Percentiles rank a stretch among this genome's conserved stretches.
Conservation (phyloP, 2,329 filamentous ascomycete species). For the Taxawa tesnikishii region DNA sequence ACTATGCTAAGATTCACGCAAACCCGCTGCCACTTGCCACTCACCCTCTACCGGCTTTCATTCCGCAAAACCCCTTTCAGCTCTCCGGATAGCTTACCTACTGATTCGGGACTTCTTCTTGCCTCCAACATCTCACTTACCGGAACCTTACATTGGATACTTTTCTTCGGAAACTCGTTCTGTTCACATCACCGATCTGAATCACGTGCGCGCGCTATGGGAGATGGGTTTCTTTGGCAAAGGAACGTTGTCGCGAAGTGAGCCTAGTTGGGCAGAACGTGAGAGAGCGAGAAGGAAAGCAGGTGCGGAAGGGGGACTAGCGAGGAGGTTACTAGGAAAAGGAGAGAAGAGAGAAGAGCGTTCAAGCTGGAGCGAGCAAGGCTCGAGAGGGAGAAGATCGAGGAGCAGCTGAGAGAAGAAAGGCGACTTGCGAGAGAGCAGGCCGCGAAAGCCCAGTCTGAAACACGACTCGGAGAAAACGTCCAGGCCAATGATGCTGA, state of each 20-base stretch:
- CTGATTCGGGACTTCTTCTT: slow-evolving; percentile 34
- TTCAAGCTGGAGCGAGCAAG: slow-evolving; percentile 89
- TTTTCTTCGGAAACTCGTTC: slow-evolving; percentile 76
- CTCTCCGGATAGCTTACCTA: slow-evolving; percentile 66
- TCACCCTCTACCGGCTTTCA: slow-evolving; percentile 75
- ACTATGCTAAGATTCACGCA: slow-evolving; percentile 66
- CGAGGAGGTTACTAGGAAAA: slow-evolving; percentile 64
- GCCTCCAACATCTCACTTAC: slow-evolving; percentile 51
- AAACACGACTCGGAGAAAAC: not conserved
- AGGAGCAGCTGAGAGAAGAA: slow-evolving; percentile 54
- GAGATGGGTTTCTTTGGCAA: slow-evolving; percentile 97
- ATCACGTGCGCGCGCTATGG: slow-evolving; percentile 73
- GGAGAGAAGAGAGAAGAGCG: slow-evolving; percentile 68
- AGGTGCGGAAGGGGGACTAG: slow-evolving; percentile 42
- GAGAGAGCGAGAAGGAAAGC: slow-evolving; percentile 58
- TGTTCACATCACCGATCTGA: slow-evolving; percentile 68
- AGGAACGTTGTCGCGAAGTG: slow-evolving; percentile 82
- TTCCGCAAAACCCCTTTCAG: slow-evolving; percentile 80
- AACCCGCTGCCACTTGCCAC: slow-evolving; percentile 69
- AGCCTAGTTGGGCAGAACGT: slow-evolving; percentile 81
- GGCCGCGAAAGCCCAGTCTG: slow-evolving; percentile 5
- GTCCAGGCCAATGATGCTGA: not conserved
- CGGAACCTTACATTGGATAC: slow-evolving; percentile 54
- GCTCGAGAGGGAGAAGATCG: slow-evolving; percentile 71
- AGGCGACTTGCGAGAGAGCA: no score